phyloP scores from a whole-genome alignment of 306 rosid genomes.

The Acmispon strigosus region DNA sequence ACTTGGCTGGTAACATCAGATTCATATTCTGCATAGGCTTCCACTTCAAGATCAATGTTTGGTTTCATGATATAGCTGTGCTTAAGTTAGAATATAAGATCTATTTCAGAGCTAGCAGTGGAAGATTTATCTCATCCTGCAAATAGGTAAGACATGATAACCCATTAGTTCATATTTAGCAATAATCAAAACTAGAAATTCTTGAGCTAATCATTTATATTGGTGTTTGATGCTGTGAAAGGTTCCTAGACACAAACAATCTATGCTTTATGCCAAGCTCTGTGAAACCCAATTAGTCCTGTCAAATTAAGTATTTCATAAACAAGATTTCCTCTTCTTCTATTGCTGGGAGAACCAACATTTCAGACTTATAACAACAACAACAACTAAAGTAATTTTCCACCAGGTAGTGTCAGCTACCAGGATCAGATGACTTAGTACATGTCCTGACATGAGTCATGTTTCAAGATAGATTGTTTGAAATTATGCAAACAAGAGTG shows the following conservation, averaged over 20 bases:
- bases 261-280: not conserved
- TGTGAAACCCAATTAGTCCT: not conserved
- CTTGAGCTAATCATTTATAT: not conserved
- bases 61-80: slow-evolving; percentile 45
- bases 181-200: slow-evolving; percentile 12
- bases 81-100: slow-evolving; percentile 1
- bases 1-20: slow-evolving; percentile 79
- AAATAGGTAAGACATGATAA: not conserved
- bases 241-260: not conserved
- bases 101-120: slow-evolving; percentile 4
- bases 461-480: no score
- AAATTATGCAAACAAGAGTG: not conserved
- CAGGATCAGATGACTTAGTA: no score
- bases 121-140: slow-evolving; percentile 28
- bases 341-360: not conserved
- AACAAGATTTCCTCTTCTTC: not conserved
- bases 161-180: slow-evolving; percentile 1
- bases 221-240: not conserved
- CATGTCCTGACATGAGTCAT: no score
- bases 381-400: no score
- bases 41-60: slow-evolving; percentile 65
- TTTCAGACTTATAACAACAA: no score
- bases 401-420: no score
- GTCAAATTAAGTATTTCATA: not conserved
- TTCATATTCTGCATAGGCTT: slow-evolving; percentile 56